Evolutionary conservation across 306 rosid species (phyloP).

Genomic region (Astragalus membranaceus): DNA sequence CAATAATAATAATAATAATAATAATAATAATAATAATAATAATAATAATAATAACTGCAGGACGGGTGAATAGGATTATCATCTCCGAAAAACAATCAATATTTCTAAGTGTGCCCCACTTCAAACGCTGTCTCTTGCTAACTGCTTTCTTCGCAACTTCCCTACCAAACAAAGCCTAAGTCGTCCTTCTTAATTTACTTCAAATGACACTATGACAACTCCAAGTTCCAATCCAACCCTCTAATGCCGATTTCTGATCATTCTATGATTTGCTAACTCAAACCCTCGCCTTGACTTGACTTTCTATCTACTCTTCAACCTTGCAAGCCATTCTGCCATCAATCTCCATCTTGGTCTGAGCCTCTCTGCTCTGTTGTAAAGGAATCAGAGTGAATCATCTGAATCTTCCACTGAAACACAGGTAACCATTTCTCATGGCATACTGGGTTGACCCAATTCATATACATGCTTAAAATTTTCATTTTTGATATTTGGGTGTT

Average conservation of each 20-base stretch:
- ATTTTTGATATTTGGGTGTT: constrained; percentile 7
- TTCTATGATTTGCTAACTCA: not conserved
- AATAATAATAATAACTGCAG: no score
- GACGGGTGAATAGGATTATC: no score
- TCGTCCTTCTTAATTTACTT: no score
- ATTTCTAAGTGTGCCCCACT: no score
- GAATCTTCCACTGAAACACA: constrained; percentile 22
- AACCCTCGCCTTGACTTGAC: not conserved
- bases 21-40: no score
- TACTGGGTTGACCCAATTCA: not conserved
- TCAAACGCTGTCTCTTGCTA: no score
- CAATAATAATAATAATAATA: no score
- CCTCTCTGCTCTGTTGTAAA: not conserved
- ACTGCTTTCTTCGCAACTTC: no score
- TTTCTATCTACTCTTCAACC: not conserved
- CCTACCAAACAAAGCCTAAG: no score
- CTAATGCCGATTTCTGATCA: not conserved
- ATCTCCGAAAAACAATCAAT: no score
- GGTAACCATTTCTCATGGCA: constrained; percentile 14
- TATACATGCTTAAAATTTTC: not conserved
- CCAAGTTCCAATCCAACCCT: not conserved
- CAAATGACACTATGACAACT: no score
- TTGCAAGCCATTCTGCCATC: not conserved
- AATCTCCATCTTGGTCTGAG: not conserved
- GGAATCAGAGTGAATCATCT: constrained; percentile 1